phyloP scores from a whole-genome alignment of 1,139 yeast species.

The Geotrichum citri-aurantii region DNA sequence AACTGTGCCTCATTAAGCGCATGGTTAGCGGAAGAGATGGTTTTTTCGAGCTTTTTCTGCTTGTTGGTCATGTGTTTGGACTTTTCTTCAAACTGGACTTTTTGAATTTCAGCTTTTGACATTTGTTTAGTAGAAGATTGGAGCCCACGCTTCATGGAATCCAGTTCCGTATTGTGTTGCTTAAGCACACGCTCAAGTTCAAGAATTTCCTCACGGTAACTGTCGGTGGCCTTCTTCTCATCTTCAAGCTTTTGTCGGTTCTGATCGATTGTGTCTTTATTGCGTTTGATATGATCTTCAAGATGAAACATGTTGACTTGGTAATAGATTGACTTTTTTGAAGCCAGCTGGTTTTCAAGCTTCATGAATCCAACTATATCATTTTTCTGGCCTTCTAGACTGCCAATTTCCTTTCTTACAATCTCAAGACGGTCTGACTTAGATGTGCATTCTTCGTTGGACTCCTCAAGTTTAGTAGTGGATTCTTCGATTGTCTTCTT shows the following conservation, averaged over 20 bases:
- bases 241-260: constrained; percentile 39
- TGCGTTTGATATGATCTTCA: constrained; percentile 39
- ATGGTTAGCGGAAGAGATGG: constrained; percentile 36
- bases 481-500: constrained; percentile 70
- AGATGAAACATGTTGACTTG: constrained; percentile 45
- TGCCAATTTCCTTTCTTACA: constrained; percentile 69
- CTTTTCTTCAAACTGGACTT: constrained; percentile 70
- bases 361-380: constrained; percentile 63
- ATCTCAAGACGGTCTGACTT: constrained; percentile 74
- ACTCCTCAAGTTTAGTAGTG: constrained; percentile 52
- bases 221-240: constrained; percentile 43
- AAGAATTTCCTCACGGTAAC: constrained; percentile 39
- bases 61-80: constrained; percentile 56
- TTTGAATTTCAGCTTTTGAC: constrained; percentile 39
- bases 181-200: constrained; percentile 35
- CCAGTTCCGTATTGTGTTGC: constrained; percentile 36
- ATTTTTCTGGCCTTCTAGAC: constrained; percentile 62
- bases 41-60: constrained; percentile 56
- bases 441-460: constrained; percentile 75
- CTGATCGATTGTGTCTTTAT: neutral
- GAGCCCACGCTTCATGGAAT: constrained; percentile 27
- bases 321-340: constrained; percentile 50
- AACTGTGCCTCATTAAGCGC: constrained; percentile 42
- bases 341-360: constrained; percentile 56
- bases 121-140: constrained; percentile 26